Conservation (phyloP, 2,329 filamentous ascomycete genomes). For the Sporothrix brasiliensis region DNA sequence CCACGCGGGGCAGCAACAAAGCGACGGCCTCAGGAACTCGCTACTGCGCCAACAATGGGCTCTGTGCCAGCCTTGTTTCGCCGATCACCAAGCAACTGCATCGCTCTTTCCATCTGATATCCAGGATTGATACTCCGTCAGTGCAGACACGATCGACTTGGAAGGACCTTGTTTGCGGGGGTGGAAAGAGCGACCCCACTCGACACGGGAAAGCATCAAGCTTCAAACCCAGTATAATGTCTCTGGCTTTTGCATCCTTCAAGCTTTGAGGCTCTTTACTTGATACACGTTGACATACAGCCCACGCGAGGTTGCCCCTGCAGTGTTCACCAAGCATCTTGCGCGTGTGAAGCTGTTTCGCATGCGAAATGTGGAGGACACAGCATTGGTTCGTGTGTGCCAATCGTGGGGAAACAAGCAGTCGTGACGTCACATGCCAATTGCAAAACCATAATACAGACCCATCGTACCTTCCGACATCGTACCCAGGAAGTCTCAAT, state of each 20-base stretch:
- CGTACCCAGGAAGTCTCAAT: neutral
- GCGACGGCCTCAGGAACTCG: neutral
- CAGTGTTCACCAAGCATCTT: neutral
- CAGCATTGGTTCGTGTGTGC: neutral
- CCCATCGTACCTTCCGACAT: neutral
- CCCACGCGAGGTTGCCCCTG: too few species aligned
- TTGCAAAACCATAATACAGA: neutral
- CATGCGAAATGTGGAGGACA: too few species aligned
- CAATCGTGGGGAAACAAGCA: neutral
- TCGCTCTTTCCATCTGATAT: constrained; percentile 7
- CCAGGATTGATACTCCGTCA: neutral
- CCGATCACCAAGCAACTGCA: neutral
- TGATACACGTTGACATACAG: too few species aligned
- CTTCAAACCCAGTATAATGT: too few species aligned
- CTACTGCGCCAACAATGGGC: neutral
- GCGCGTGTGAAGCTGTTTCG: neutral
- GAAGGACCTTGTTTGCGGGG: constrained; percentile 7
- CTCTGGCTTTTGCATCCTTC: too few species aligned
- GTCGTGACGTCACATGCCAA: constrained; percentile 17
- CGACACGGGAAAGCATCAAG: neutral
- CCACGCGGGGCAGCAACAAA: constrained; percentile 7
- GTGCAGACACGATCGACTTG: neutral
- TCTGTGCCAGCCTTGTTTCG: constrained; percentile 5
- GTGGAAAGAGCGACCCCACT: constrained; percentile 20
- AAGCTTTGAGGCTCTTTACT: too few species aligned